Base-by-base conservation (phyloP, 495 filamentous ascomycete genomes). In the Neurospora tetrasperma region DNA sequence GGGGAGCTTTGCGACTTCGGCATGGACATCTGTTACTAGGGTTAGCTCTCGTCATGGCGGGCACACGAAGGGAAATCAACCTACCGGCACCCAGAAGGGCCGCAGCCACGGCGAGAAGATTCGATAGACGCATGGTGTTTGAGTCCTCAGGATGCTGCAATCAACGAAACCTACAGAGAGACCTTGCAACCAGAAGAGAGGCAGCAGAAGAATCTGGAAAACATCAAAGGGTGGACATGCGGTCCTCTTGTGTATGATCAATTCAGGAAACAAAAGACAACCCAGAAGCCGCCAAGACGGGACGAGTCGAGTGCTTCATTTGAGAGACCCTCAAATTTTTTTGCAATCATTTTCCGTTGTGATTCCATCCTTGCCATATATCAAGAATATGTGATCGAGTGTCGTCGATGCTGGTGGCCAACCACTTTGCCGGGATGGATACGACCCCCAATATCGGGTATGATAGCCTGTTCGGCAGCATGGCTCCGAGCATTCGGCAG, bases 391-490 rank as follows among this genome's bases (percentile, higher is more conserved):
- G 41, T 35, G 68, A 9, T 39, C 38, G 69, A 8, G n/a, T 71
- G 69, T 40, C 6, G 16, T 44, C 12, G 39, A 62, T 70, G 31
- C 7, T 43, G 8, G 68, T 72, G 70, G 70, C 74, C 59, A 73
- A 75, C 71, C 73, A 73, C 27, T 70, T 35, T 70, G 71, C 27
- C 69, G 70, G 75, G 73, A 48, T 70, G 20, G 71, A 75, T 23
- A 41, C 31, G 31, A 16, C 12, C 43, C 69, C 43, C 69, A 76
- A 78, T 77, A 77, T 75, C 71, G 59, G 69, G 44, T 12, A 70
- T 76, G 73, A 77, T 75, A 78, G 77, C 75, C 77, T 78, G 73
- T 75, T 77, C 75, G 77, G 77, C 71, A 78, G 69, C 74, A 74
- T 68, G 14, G 71, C 71, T 74, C 75, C 75, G 74, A 48, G 59